Percentiles rank a stretch among this genome's conserved stretches.
Evolutionary conservation across 176 grass and related monocot species (phyloP).

Genomic region (Cenchrus americanus): DNA sequence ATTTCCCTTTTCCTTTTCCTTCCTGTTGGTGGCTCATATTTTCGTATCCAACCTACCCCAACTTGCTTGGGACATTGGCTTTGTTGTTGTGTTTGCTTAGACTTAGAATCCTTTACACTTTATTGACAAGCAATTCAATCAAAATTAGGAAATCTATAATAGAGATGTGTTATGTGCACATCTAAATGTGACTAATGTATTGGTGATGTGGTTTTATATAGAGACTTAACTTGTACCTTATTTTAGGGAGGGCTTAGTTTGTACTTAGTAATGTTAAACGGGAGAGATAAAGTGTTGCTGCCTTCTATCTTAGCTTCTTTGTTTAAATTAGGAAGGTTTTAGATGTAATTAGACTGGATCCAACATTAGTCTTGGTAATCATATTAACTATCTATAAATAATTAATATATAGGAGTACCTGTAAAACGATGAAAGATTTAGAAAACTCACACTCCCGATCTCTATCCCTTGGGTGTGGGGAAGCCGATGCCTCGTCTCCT

Average conservation of each 20-base stretch:
- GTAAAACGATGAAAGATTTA: not conserved
- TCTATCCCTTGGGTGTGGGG: not conserved
- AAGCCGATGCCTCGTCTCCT: not conserved
- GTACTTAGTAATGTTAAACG: not conserved
- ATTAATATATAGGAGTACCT: not conserved
- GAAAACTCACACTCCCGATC: not conserved
- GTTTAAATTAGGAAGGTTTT: constrained; percentile 3
- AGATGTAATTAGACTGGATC: not conserved
- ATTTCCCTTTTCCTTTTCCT: not conserved
- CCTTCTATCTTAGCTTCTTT: not conserved
- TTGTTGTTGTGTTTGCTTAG: not conserved
- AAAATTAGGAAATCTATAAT: not conserved
- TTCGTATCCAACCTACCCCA: not conserved
- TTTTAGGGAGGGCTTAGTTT: not conserved
- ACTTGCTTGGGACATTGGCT: not conserved
- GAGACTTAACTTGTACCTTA: not conserved
- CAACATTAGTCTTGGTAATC: not conserved
- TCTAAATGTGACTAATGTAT: not conserved
- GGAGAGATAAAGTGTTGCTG: not conserved
- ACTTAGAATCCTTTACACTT: not conserved
- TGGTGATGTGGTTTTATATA: not conserved
- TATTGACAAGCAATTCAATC: not conserved
- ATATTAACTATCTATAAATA: not conserved
- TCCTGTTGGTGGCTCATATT: not conserved
- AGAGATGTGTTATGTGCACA: not conserved